Base-by-base conservation (phyloP, 2,329 filamentous ascomycete species). In the Cordyceps militaris region DNA sequence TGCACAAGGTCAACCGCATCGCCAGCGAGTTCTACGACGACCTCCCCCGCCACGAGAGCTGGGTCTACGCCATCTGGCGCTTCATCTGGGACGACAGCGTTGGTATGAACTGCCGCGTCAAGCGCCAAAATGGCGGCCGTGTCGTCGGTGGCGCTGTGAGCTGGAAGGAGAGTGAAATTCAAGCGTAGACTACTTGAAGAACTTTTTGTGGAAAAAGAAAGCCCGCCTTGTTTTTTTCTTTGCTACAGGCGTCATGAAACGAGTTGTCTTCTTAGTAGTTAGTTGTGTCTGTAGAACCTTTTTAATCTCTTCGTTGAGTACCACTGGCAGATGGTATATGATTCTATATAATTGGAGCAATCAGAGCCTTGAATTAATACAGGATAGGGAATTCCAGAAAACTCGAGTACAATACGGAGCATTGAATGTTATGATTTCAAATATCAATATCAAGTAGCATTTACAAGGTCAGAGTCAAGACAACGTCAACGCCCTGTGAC, bases 21-120 rank as follows among this genome's bases (percentile, higher is more conserved):
- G 94, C 94, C 1, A 81, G 81, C 63, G 94, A 97, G 73, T 99
- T 97, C 70, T 99, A 99, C 74, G 84, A 87, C 63, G 88, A 89
- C 60, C 76, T 99, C 64, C 94, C 94, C 10, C 82, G 81, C 62
- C 93, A 97, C 69, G 83, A 85, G 69, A 96, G 91, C 79, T 99
- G 94, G 94, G 81, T 86, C 10, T 87, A 89, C 70, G 93, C 95
- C 53, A 88, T 97, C 64, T 97, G 91, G 91, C 90, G 93, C 59
- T 99, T 99, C 74, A 89, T 99, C 64, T 83, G 86, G 75, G 94
- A 99, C 71, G 85, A 89, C 66, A 85, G 89, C 65, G 91, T 97
- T 47, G 92, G 93, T 26, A 82, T 97, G 70, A 93, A 85, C 76
- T 96, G 91, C 74, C 83, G 94, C 58, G 92, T 99, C 38, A 99